Percentiles rank a stretch among this genome's conserved stretches.
phyloP scores from a whole-genome alignment of 306 rosid genomes.

The Prinsepia uniflora region DNA sequence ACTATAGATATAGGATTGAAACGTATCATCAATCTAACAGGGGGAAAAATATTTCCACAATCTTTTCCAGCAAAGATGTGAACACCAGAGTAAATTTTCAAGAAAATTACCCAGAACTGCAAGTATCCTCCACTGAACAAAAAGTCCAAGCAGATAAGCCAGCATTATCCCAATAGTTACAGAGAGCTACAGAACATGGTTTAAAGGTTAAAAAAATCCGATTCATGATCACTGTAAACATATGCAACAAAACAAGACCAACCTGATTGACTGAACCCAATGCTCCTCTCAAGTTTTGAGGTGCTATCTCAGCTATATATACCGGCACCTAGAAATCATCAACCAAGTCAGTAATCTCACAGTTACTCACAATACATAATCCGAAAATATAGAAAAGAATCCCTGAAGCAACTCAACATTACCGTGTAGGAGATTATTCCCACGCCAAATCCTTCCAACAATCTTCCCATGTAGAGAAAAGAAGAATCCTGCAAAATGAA shows the following conservation, averaged over 20 bases:
- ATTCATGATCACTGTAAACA: neutral
- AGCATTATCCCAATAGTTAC: slow-evolving; percentile 90
- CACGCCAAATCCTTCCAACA: slow-evolving; percentile 98
- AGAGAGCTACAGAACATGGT: slow-evolving; percentile 56
- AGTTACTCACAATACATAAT: slow-evolving; percentile 22
- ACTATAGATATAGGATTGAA: neutral
- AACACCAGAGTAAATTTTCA: slow-evolving; percentile 12
- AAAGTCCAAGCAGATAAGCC: slow-evolving; percentile 89
- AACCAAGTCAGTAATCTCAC: slow-evolving; percentile 18
- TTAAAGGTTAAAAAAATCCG: slow-evolving; percentile 5
- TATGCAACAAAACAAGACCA: slow-evolving; percentile 22
- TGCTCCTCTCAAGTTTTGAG: slow-evolving; percentile 83
- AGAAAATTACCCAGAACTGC: slow-evolving; percentile 79
- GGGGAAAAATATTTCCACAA: neutral
- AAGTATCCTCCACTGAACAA: slow-evolving; percentile 89
- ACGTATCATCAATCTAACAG: neutral
- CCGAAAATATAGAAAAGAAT: slow-evolving; percentile 13
- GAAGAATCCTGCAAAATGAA: slow-evolving; percentile 62
- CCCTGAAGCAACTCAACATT: slow-evolving; percentile 17
- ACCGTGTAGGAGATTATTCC: slow-evolving; percentile 93
- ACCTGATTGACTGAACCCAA: slow-evolving; percentile 90
- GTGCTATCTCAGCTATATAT: slow-evolving; percentile 91
- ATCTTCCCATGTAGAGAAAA: slow-evolving; percentile 93
- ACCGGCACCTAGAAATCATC: slow-evolving; percentile 67
- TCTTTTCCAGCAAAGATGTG: slow-evolving; percentile 2